Evolutionary conservation across 148 eudicot genomes (phyloP), one percentile per base, ranked within the genome.

Genomic region (Chenopodium berlandieri): DNA sequence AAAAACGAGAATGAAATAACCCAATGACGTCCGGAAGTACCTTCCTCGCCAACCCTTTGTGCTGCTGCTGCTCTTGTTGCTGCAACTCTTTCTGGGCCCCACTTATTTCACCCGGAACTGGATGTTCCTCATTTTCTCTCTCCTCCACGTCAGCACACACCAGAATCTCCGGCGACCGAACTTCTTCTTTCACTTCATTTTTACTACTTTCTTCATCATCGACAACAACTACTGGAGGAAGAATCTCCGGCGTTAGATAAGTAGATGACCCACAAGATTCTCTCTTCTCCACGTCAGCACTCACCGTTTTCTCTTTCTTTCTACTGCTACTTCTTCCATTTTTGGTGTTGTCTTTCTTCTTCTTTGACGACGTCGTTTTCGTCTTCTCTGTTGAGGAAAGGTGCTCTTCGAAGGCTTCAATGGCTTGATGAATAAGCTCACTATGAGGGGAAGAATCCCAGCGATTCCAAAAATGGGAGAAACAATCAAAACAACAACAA

Each of bases 1-100:
- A 94, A 75, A 94, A 91, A 90, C 95, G 95, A 44, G 94, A 94
- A 78, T 88, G 85, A 13, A 94, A 85, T 73, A 92, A 32, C 65
- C 95, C 95, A 68, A 94, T 85, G 82, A 94, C 90, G 84, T 94
- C 97, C 97, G 95, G 97, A 54, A 92, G 73, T 13, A 92, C 88
- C 84, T 90, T 94, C 86, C 92, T 89, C 48, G 89, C 94, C 79
- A 93, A 82, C 64, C 94, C 97, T 77, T 88, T 91, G 71, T 89
- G 67, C 73, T 86, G 72, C 71, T 73, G 73, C 34, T 72, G 64
- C 17, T n/a, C 34, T 85, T 73, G 82, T 32, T 44, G 76, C 50
- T 25, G 30, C 82, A 56, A 71, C 46, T 58, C 65, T 67, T 79
- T 10, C 17, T 66, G 68, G 50, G 52, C 48, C 78, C 58, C 82